Base-by-base conservation (phyloP, 441 rosid species). In the Erodium trifolium region DNA sequence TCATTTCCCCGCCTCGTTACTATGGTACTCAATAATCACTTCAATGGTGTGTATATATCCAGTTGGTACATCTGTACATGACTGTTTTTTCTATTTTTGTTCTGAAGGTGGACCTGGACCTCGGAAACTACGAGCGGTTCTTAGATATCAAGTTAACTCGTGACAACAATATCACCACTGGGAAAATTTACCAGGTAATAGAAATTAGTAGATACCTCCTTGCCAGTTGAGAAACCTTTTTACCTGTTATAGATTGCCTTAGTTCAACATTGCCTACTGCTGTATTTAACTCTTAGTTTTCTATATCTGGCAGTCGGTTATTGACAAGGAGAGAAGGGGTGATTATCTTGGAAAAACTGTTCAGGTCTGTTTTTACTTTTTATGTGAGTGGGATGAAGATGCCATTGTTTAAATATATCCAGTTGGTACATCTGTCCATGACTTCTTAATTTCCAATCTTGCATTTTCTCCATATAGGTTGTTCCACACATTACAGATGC, bases 111-210 rank as follows among this genome's bases (percentile, higher is more conserved):
- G 99, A 94, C 87, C 86, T 94, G 72, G 99, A 94, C 87, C 98
- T 94, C 43, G 98, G 99, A 76, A 94, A 94, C 76, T 94, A 94
- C 63, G 99, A 94, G 83, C 82, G 99, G 66, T 94, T 94, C 68
- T 77, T 94, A 35, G 92, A 85, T 73, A 75, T 87, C 78, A 90
- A 85, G 79, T 77, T 94, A 81, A 94, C 96, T 47, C 78, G 90
- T 3, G 96, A 94, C 39, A 86, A 94, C 70, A 94, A 94, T 76
- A 90, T 94, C 70, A 94, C 99, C 2, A 87, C 96, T 0, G 99
- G 97, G 63, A 91, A 92, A 78, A 12, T 45, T 45, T 45, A 45
- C 51, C 51, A 45, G 51, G 51, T 45, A 45, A 45, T 45, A 9
- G 12, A 45, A 45, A 8, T 0, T 45, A 45, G 51, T 45, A 11